A percentile compares a stretch with the other conserved stretches of the same genome.
These are phyloP conservation scores for Puya raimondii DNA, from an alignment of 176 grass and related monocot species.

Conservation along the genomic window DNA sequence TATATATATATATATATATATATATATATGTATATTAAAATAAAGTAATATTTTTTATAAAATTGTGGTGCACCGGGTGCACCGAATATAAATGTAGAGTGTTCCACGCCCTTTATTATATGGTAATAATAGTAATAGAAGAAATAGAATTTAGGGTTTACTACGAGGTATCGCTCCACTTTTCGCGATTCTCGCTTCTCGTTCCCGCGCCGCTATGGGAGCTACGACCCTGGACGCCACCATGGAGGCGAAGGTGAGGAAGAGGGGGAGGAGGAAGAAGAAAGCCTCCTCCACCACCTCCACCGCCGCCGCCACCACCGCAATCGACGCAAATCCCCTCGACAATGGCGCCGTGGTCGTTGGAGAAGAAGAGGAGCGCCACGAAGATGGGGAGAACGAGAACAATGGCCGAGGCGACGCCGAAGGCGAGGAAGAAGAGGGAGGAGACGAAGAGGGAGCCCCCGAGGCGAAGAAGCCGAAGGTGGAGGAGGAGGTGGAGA, in stretches of 20 bases:
- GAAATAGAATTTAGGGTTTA: too few relatives aligned
- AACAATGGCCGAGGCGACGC: not conserved
- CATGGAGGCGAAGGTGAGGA: conserved; percentile 18
- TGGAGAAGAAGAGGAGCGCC: conserved; percentile 9
- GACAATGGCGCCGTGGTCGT: not conserved
- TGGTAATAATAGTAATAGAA: too few relatives aligned
- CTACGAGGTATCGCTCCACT: too few relatives aligned
- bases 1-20: too few relatives aligned
- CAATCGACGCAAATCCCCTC: not conserved
- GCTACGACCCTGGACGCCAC: not conserved
- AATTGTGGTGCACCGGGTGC: too few relatives aligned
- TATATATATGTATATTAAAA: too few relatives aligned
- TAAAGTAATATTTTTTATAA: too few relatives aligned
- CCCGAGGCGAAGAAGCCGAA: conserved; percentile 19
- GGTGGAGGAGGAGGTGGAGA: conserved; percentile 4
- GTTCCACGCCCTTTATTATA: too few relatives aligned
- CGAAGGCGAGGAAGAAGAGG: not conserved
- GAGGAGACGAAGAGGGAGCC: not conserved
- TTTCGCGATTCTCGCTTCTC: not conserved
- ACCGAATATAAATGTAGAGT: too few relatives aligned
- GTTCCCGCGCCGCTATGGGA: conserved; percentile 8
- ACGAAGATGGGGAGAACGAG: not conserved
- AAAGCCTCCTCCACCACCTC: not conserved
- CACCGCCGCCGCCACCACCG: not conserved
- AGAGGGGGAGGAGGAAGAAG: conserved; percentile 23